Evolutionary conservation across 2,329 filamentous ascomycete genomes (phyloP), one percentile per base, ranked within the genome.

Genomic region (Arthrobotrys conoides): DNA sequence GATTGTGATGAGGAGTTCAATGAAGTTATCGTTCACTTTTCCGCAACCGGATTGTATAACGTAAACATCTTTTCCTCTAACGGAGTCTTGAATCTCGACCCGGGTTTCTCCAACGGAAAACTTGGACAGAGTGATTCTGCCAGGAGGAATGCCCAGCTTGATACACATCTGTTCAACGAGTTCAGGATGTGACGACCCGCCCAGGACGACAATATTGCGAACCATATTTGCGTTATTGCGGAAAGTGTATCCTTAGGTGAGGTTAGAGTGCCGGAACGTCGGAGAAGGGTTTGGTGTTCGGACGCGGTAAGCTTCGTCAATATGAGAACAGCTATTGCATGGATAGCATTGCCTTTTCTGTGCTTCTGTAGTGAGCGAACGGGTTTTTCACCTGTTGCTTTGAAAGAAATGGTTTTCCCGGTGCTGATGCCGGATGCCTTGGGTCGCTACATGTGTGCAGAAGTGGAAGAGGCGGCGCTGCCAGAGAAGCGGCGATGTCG

Each of bases 31-130:
- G 84, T 99, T 99, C 86, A 97, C 93, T 83, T 92, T 92, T 80
- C 93, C 94, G 82, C 93, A 93, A 82, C 93, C 94, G 49, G 93
- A 96, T 86, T 98, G 95, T 83, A 99, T 93, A 84, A 98, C 97
- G 87, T 96, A 99, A 84, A 97, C 96, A 90, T 99, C 96, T 85
- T 99, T 99, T 82, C 93, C 96, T 82, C 96, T 92, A 65, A 99
- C 96, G 14, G 94, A 97, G 85, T 99, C 96, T 84, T 94, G 89
- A 83, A 99, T 97, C 85, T 98, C 96, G 80, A 97, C 95, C 70
- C 95, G 91, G 81, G 93, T 97, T 87, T 98, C 96, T 81, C 96
- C 96, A 66, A 96, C 93, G 36, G 94, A 93, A 87, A 99, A 99
- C 86, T 97, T 97, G 83, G 88, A 89, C 63, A 98, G 90, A 79